Base-by-base conservation (phyloP, 345 rosid genomes). In the Murraya paniculata region DNA sequence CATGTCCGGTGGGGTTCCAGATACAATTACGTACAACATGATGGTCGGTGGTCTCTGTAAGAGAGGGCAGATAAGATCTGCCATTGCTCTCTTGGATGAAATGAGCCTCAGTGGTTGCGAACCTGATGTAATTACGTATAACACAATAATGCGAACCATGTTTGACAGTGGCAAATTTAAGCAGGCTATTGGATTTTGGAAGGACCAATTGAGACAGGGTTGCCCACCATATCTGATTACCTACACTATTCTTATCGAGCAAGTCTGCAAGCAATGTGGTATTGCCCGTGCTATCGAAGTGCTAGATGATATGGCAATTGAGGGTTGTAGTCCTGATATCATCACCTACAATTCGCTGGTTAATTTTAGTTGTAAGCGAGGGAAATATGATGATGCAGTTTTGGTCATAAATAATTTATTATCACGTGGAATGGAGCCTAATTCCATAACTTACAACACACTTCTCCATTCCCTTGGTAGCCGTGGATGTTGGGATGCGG, bases 1-100 rank as follows among this genome's bases (percentile, higher is more conserved):
- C 36, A 87, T 91, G 91, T 94, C 97, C 55, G 95, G 98, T 84
- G 97, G 93, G 39, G 72, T 91, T 79, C 95, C 93, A 18, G 97
- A 94, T 84, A 85, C 83, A 69, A 91, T 94, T 48, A 91, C 94
- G 9, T 94, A 89, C 79, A 94, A 92, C 81, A 91, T 92, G 92
- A 76, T 90, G 87, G 81, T 94, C 28, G 90, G 94, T 2, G 90
- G 87, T 59, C 87, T 91, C 68, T 93, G 98, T 69, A 90, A 88
- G 88, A 86, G 82, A 81, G 88, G 93, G 77, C 35, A 77, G 22
- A 67, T 93, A 56, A 77, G 31, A 70, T 83, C 90, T 80, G 98
- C 97, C 1, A 81, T 90, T 69, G 60, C 73, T 71, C 87, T 93
- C 72, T 81, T 93, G 62, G 85, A 92, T 76, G 95, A 90, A 56